Base-by-base conservation (phyloP, 495 filamentous ascomycete species). In the Aspergillus coremiiformis region DNA sequence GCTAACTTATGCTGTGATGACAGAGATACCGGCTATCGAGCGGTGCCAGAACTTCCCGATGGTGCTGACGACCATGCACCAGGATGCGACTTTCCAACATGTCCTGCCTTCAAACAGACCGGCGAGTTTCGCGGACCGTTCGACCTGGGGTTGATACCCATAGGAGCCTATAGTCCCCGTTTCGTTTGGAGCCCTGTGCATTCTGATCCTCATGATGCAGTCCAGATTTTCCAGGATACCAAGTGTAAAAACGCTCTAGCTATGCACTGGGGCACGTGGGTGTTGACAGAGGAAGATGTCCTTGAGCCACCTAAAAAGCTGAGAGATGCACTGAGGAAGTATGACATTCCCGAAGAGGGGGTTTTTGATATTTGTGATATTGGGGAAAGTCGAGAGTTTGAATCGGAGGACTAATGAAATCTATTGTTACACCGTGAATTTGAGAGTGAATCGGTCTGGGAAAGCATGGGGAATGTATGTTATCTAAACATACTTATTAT, bases 191-290 rank as follows among this genome's bases (percentile, higher is more conserved):
- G 82, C 49, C 68, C 83, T 33, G 84, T 94, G 76, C 93, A 98
- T 66, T 88, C 87, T 7, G 86, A 95, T 67, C 93, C 93, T 1
- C 85, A 80, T 51, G 93, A 98, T 64, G 77, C 83, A 0, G 92
- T 95, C 44, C 85, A 90, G 53, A 98, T 98, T 54, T 96, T 96
- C 72, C 66, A 72, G 29, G 93, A 96, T 56, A 95, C 89, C 15
- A 80, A 80, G 54, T 98, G 93, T 71, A 78, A 83, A 63, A 75
- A 72, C 41, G 92, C 91, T 15, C 78, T 97, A 73, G 92, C 78
- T 12, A 95, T 97, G 54, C 92, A 97, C 61, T 97, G 92, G 92
- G 91, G 82, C 21, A 90, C 90, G 0, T 96, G 91, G 90, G 84
- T 89, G 7, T 65, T 97, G 54, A 96, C 92, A 0, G 78, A 81